These are phyloP conservation scores for Penicillium brasilianum DNA, from an alignment of 2,329 filamentous ascomycete species.

Conservation along the genomic window DNA sequence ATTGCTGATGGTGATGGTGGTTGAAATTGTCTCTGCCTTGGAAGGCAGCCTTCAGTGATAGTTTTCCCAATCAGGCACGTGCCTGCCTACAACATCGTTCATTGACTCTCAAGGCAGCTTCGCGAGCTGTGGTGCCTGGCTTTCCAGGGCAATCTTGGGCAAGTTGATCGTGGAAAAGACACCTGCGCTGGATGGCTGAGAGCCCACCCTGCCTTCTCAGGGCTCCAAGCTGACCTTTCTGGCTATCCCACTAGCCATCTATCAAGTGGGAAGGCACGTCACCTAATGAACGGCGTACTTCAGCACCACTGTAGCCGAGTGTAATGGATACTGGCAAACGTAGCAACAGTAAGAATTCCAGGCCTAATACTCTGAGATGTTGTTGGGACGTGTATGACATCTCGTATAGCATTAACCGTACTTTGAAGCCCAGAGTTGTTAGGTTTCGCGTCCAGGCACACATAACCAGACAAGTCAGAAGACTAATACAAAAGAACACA, in stretches of 20 bases:
- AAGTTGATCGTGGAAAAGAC: not conserved
- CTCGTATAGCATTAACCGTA: not conserved
- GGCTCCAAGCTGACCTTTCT: not conserved
- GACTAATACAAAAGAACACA: not conserved
- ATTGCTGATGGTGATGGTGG: not conserved
- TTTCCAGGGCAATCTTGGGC: not conserved
- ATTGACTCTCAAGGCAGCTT: not conserved
- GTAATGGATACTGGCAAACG: not conserved
- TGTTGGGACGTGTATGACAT: not conserved
- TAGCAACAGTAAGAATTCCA: no score
- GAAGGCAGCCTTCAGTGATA: not conserved
- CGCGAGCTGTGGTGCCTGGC: not conserved
- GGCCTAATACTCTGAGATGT: not conserved
- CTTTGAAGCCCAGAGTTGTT: not conserved
- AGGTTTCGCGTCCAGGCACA: not conserved
- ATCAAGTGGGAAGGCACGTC: not conserved
- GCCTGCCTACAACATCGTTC: not conserved
- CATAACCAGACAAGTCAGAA: not conserved
- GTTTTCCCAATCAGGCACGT: no score
- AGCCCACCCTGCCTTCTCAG: not conserved
- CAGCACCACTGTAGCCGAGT: not conserved
- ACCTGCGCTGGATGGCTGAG: not conserved
- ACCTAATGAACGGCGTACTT: not conserved
- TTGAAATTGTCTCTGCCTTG: not conserved
- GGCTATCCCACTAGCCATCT: not conserved